Conservation (phyloP, 2,329 filamentous ascomycete species). For the Calonectria pseudoturangicola region DNA sequence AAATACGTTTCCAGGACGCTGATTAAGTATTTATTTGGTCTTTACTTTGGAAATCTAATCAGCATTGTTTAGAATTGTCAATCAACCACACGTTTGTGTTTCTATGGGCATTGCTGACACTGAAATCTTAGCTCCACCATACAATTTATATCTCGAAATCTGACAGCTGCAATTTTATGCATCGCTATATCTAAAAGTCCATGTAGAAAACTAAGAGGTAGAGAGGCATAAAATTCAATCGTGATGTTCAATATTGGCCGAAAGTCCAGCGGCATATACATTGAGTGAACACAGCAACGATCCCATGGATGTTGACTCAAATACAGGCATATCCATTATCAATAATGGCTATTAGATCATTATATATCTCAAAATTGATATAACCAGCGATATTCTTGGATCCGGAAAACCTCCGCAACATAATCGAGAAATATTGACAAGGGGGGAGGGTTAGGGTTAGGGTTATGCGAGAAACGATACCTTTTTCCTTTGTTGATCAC, state of each 20-base stretch:
- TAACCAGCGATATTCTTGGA: slow-evolving; percentile 39
- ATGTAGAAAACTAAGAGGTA: background rate
- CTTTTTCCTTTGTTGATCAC: too few relatives aligned
- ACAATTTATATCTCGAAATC: background rate
- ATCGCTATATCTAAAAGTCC: background rate
- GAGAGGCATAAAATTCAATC: background rate
- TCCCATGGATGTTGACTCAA: slow-evolving; percentile 40
- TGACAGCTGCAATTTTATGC: background rate
- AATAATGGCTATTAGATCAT: slow-evolving; percentile 46
- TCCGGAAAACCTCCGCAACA: slow-evolving; percentile 40
- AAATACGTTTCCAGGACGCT: too few relatives aligned
- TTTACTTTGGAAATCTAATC: too few relatives aligned
- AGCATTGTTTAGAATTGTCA: too few relatives aligned
- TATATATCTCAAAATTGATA: slow-evolving; percentile 40
- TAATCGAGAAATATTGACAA: background rate
- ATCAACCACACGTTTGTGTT: too few relatives aligned
- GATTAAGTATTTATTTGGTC: too few relatives aligned
- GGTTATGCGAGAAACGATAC: too few relatives aligned
- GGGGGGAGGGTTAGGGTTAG: too few relatives aligned
- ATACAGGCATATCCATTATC: slow-evolving; percentile 44
- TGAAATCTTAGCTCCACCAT: background rate
- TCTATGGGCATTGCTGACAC: background rate
- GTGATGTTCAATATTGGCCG: slow-evolving; percentile 37
- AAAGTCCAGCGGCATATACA: slow-evolving; percentile 48
- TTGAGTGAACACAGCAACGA: slow-evolving; percentile 17